A percentile compares a stretch with the other conserved stretches of the same genome.
Evolutionary conservation across 2,329 filamentous ascomycete species (phyloP).

Genomic region (Dactylonectria estremocensis): DNA sequence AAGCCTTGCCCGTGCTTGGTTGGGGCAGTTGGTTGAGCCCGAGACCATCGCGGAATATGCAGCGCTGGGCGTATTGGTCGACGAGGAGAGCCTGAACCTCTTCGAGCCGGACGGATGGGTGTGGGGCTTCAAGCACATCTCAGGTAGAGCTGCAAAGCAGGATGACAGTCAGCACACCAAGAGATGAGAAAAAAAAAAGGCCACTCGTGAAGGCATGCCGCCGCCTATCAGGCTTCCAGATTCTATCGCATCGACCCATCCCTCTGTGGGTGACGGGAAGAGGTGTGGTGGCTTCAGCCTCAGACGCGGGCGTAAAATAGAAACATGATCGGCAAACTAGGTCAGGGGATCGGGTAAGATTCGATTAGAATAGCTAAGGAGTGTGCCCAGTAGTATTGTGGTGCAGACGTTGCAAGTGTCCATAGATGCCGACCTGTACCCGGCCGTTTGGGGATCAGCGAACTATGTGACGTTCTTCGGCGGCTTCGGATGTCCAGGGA

Average conservation of each 20-base stretch:
- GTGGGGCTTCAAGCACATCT: constrained; percentile 26
- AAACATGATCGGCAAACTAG: constrained; percentile 12
- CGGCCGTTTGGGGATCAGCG: constrained; percentile 1
- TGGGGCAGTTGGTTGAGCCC: not conserved
- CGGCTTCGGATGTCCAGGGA: constrained; percentile 11
- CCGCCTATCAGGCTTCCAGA: constrained; percentile 21
- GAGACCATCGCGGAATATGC: constrained; percentile 10
- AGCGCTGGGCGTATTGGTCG: not conserved
- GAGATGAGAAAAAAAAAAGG: not conserved
- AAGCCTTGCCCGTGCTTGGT: not conserved
- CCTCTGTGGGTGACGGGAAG: not conserved
- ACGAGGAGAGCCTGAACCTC: not conserved
- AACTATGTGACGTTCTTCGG: not conserved
- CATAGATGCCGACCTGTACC: not conserved
- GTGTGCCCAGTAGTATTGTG: not conserved
- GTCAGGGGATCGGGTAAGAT: constrained; percentile 15
- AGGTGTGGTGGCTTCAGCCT: constrained; percentile 27
- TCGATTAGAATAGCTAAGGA: constrained; percentile 1
- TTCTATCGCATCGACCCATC: constrained; percentile 26
- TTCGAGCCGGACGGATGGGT: constrained; percentile 5
- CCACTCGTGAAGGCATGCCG: constrained; percentile 12
- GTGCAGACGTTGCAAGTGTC: no score
- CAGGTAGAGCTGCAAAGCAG: constrained; percentile 31
- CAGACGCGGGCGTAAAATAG: constrained; percentile 17
- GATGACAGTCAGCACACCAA: constrained; percentile 28